Base-by-base conservation (phyloP, 1,284 basidiomycete species). In the Coniferiporia sulphurascens region DNA sequence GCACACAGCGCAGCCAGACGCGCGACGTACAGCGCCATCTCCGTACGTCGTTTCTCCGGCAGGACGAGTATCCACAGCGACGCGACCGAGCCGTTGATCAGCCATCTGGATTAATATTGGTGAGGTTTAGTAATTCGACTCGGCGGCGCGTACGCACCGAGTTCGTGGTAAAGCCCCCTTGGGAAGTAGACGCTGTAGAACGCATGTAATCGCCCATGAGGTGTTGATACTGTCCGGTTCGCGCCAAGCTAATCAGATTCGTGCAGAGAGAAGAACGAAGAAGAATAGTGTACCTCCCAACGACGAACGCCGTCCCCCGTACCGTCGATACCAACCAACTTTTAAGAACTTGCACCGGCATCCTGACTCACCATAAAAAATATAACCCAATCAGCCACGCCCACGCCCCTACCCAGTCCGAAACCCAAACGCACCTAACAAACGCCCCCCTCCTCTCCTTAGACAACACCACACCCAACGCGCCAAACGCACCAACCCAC, bases 31-130 rank as follows among this genome's bases (percentile, higher is more conserved):
- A 64, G 36, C 15, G 63, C 57, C 36, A 64, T 48, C n/a, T 64
- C 63, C 12, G 44, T 41, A 8, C 63, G 60, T 15, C 63, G 32
- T 21, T 52, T 51, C 12, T 43, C 12, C 7, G 63, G 58, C 17
- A 64, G 35, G 32, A 58, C 27, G n/a, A 64, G 48, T 34, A 64
- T 56, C 63, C 63, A 64, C 5, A 64, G 38, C 32, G 58, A 62
- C 13, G 52, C 56, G 9, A 62, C 21, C 6, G 58, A 46, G 2
- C 61, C 63, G 49, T 62, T 64, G 1, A 53, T 41, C 10, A 64
- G 22, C 63, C 63, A 64, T 22, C 63, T 64, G 49, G 48, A 27
- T 38, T 48, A 55, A 17, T 58, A 13, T 15, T 38, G 19, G 22
- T 1, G 5, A 50, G 15, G 22, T 3, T 13, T n/a, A 35, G 35